A percentile compares a stretch with the other conserved stretches of the same genome.
Evolutionary conservation across 2,329 filamentous ascomycete genomes (phyloP).

Genomic region (Thielaviopsis punctulata): DNA sequence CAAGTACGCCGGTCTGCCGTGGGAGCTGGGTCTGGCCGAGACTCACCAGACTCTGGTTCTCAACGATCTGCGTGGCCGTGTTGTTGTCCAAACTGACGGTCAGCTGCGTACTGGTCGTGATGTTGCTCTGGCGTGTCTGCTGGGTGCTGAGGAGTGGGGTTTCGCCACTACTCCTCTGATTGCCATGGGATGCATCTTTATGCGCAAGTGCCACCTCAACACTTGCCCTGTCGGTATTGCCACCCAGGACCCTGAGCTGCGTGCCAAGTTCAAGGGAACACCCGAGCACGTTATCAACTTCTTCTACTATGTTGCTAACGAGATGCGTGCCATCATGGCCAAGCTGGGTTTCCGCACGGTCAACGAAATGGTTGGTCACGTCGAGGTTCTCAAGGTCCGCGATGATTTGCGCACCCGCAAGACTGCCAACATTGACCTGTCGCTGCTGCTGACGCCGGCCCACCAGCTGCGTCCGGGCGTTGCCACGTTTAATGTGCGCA

Average conservation of each 20-base stretch:
- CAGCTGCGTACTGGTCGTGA: slow-evolving; percentile 85
- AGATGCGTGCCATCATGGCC: slow-evolving; percentile 92
- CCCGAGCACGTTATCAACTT: slow-evolving; percentile 98
- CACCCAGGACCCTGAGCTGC: slow-evolving; percentile 83
- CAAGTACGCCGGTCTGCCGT: slow-evolving; percentile 93
- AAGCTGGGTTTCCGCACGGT: slow-evolving; percentile 86
- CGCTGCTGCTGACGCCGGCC: slow-evolving; percentile 84
- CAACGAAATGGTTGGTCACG: slow-evolving; percentile 94
- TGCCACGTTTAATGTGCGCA: slow-evolving; percentile 92
- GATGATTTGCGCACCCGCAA: slow-evolving; percentile 79
- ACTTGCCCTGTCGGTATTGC: slow-evolving; percentile 87
- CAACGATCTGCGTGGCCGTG: slow-evolving; percentile 87
- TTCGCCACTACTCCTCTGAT: slow-evolving; percentile 91
- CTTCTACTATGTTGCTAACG: slow-evolving; percentile 95
- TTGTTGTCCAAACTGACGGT: slow-evolving; percentile 90
- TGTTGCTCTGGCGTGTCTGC: slow-evolving; percentile 81
- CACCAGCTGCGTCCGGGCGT: slow-evolving; percentile 88
- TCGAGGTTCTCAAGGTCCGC: slow-evolving; percentile 68
- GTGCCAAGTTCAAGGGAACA: slow-evolving; percentile 83
- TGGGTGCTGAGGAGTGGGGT: slow-evolving; percentile 96
- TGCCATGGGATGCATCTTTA: slow-evolving; percentile 93
- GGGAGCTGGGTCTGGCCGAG: slow-evolving; percentile 91
- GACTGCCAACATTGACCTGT: slow-evolving; percentile 84
- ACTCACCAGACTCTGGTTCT: slow-evolving; percentile 92
- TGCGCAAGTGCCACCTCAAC: slow-evolving; percentile 63